A percentile compares a stretch with the other conserved stretches of the same genome.
Evolutionary conservation across 345 rosid genomes (phyloP).

Genomic region (Isatis tinctoria): DNA sequence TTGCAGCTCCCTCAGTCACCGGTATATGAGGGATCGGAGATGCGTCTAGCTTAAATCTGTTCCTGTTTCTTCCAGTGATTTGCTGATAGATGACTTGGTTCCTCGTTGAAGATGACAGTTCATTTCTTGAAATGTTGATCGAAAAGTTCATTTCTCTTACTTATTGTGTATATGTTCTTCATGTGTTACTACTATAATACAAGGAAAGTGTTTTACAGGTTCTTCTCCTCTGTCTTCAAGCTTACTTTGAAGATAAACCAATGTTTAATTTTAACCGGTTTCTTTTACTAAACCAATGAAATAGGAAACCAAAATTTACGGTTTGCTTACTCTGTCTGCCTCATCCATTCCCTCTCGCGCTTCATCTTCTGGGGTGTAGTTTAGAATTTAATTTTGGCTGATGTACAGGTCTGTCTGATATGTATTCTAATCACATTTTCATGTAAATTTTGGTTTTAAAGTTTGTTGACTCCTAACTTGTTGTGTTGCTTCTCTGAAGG

Average conservation of each 20-base stretch:
- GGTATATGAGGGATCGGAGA: not conserved
- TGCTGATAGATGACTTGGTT: not conserved
- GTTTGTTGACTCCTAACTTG: too few relatives aligned
- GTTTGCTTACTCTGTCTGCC: not conserved
- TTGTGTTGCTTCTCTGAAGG: too few relatives aligned
- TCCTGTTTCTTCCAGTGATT: not conserved
- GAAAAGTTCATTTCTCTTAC: not conserved
- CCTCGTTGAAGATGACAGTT: conserved; percentile 18
- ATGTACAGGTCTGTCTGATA: not conserved
- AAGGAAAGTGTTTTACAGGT: not conserved
- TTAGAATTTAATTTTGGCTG: not conserved
- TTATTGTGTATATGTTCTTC: not conserved
- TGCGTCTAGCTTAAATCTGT: not conserved
- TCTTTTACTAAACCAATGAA: not conserved
- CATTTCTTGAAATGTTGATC: too few relatives aligned
- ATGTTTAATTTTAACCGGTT: not conserved
- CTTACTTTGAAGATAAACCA: too few relatives aligned
- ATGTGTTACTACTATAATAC: not conserved
- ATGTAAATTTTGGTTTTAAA: not conserved
- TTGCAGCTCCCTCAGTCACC: conserved; percentile 35
- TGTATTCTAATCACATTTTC: not conserved
- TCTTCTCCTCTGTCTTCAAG: too few relatives aligned
- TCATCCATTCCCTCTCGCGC: not conserved
- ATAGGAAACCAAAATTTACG: not conserved
- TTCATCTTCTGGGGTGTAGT: not conserved